phyloP scores from a whole-genome alignment of 306 rosid genomes.

The Medicago truncatula region DNA sequence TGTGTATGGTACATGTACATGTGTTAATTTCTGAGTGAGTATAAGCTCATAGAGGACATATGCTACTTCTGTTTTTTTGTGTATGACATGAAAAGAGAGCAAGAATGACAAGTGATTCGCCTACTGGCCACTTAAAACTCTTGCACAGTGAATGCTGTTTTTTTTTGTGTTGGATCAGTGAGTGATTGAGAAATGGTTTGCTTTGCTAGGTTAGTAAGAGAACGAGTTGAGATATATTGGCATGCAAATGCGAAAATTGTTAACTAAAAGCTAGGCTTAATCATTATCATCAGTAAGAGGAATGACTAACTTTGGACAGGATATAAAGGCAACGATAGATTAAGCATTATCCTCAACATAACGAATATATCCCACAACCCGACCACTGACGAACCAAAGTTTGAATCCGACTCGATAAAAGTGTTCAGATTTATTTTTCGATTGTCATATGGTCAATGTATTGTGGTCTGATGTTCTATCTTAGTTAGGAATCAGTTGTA shows the following conservation, averaged over 20 bases:
- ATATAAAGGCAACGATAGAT: background rate
- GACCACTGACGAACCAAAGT: too few relatives aligned
- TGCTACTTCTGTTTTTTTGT: slow-evolving; percentile 3
- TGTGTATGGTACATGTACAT: background rate
- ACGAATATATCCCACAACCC: too few relatives aligned
- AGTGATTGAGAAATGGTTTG: background rate
- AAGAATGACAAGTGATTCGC: background rate
- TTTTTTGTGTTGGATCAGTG: background rate
- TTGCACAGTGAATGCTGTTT: background rate
- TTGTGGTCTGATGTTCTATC: too few relatives aligned
- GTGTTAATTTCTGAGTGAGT: background rate
- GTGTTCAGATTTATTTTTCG: too few relatives aligned
- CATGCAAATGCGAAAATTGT: background rate
- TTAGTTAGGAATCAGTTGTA: too few relatives aligned
- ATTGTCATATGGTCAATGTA: too few relatives aligned
- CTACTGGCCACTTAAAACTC: background rate
- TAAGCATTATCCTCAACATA: background rate
- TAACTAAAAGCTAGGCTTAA: background rate
- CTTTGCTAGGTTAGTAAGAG: background rate
- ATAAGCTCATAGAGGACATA: background rate
- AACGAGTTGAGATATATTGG: background rate
- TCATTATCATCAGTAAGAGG: background rate
- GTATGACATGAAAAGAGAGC: background rate
- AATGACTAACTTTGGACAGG: background rate
- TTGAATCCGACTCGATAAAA: too few relatives aligned